phyloP scores from a whole-genome alignment of 2,329 filamentous ascomycete genomes.

The Botrytis squamosa region DNA sequence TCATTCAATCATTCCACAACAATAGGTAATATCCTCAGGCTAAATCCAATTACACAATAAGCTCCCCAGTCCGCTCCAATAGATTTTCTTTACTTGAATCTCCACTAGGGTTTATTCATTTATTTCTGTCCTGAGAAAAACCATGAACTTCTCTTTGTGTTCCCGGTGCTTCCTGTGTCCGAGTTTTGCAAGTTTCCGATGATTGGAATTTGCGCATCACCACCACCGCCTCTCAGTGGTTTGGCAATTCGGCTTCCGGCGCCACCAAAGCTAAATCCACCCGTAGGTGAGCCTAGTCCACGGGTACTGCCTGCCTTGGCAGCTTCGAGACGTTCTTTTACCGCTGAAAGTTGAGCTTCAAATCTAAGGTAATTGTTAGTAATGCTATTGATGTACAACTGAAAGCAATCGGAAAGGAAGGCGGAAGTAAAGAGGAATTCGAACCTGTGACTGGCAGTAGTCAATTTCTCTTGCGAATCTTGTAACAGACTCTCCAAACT shows the following conservation, averaged over 20 bases:
- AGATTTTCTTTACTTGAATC: neutral
- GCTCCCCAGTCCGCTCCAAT: constrained; percentile 9
- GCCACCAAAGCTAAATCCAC: constrained; percentile 68
- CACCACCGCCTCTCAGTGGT: constrained; percentile 62
- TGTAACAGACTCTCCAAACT: constrained; percentile 88
- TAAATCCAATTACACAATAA: constrained; percentile 16
- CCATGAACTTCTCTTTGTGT: constrained; percentile 39
- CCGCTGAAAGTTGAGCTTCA: constrained; percentile 91
- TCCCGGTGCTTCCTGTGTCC: constrained; percentile 41
- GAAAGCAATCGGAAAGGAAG: constrained; percentile 1
- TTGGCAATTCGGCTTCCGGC: constrained; percentile 68
- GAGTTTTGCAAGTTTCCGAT: constrained; percentile 57
- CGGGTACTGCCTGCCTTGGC: constrained; percentile 90
- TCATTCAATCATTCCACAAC: constrained; percentile 2
- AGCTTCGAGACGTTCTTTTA: constrained; percentile 95
- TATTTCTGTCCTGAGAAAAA: constrained; percentile 42
- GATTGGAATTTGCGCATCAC: constrained; percentile 48
- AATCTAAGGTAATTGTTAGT: constrained; percentile 59
- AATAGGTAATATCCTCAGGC: constrained; percentile 9
- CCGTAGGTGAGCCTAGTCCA: constrained; percentile 67
- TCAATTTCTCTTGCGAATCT: constrained; percentile 98
- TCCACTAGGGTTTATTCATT: neutral
- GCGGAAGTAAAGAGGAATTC: constrained; percentile 40
- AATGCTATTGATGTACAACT: constrained; percentile 22
- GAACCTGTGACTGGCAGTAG: constrained; percentile 94